phyloP scores from a whole-genome alignment of 2,329 filamentous ascomycete species.

The Penicillium sclerotigenum region DNA sequence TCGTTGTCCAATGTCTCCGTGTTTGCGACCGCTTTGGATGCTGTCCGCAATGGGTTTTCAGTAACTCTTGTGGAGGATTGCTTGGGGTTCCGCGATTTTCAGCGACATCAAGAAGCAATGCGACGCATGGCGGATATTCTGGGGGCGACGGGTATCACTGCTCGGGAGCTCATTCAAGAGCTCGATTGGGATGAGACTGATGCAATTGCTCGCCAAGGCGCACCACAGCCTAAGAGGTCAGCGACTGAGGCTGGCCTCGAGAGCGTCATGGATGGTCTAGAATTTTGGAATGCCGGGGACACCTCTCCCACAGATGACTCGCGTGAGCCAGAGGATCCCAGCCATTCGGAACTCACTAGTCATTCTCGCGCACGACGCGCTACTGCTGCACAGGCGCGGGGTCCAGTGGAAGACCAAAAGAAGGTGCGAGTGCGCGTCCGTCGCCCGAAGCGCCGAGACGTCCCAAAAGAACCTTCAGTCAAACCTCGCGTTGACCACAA shows the following conservation, averaged over 20 bases:
- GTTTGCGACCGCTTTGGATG: constrained; percentile 87
- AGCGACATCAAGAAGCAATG: constrained; percentile 68
- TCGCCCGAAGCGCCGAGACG: constrained; percentile 26
- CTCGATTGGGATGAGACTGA: constrained; percentile 43
- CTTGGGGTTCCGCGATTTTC: constrained; percentile 70
- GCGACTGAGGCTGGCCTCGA: constrained; percentile 34
- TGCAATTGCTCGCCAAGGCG: constrained; percentile 30
- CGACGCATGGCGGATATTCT: constrained; percentile 69
- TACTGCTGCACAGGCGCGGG: constrained; percentile 6
- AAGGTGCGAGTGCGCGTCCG: constrained; percentile 27
- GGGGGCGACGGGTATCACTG: constrained; percentile 64
- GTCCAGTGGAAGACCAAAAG: constrained; percentile 16
- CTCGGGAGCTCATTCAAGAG: constrained; percentile 56
- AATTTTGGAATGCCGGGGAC: constrained; percentile 23
- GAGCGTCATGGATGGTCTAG: constrained; percentile 35
- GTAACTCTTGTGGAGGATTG: constrained; percentile 88
- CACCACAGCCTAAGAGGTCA: constrained; percentile 14
- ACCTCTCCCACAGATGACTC: constrained; percentile 7
- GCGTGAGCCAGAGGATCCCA: constrained; percentile 4
- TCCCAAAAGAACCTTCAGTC: constrained; percentile 9
- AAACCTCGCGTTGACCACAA: not conserved
- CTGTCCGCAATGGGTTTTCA: constrained; percentile 79
- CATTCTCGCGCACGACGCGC: constrained; percentile 11
- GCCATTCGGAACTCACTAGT: constrained; percentile 19
- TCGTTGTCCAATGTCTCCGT: constrained; percentile 83